Base-by-base conservation (phyloP, 2,329 filamentous ascomycete genomes). In the Aaosphaeria arxii region DNA sequence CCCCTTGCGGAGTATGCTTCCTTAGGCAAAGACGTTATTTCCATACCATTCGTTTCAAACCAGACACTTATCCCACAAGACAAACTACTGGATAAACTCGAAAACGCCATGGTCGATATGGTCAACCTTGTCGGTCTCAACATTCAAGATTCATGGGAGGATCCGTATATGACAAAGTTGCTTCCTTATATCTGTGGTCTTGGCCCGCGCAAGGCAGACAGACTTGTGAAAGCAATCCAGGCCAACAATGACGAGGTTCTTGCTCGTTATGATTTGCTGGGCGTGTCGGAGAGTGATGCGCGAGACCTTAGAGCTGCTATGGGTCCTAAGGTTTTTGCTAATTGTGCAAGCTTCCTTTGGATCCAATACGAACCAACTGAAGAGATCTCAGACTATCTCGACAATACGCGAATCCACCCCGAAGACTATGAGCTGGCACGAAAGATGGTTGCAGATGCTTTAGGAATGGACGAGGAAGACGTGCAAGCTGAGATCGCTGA, bases 101-200 rank as follows among this genome's bases (percentile, higher is more conserved):
- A 99, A 63, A 95, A 89, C n/a, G 90, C 92, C 40, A 89, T 99
- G 84, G 92, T 99, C 7, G 94, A 99, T 67, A 96, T 96, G 81
- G 94, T 99, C 58, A 99, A 99, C 67, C 83, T 99, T 40, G 91
- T 91, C 41, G 94, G 94, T 64, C 89, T 99, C 35, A 89, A 97
- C 61, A 87, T 99, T 64, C 96, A 96, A 61, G 91, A 96, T 56
- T 91, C 91, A 11, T 85, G 95, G 47, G 80, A 79, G 39, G 89
- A 96, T 67, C 67, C 84, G 1, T 90, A 94, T 62, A 87, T 88
- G 6, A 90, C 91, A 11, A 94, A 92, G 55, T 80, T 99, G 1
- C 78, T 99, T 35, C 91, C 91, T 4, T 99, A 91, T 59, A 83
- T 99, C 24, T 89, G 89, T 59, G 94, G 94, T 57, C 80, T 99